phyloP scores from a whole-genome alignment of 164 flowering plant genomes.

The Magnolia kwangsiensis region DNA sequence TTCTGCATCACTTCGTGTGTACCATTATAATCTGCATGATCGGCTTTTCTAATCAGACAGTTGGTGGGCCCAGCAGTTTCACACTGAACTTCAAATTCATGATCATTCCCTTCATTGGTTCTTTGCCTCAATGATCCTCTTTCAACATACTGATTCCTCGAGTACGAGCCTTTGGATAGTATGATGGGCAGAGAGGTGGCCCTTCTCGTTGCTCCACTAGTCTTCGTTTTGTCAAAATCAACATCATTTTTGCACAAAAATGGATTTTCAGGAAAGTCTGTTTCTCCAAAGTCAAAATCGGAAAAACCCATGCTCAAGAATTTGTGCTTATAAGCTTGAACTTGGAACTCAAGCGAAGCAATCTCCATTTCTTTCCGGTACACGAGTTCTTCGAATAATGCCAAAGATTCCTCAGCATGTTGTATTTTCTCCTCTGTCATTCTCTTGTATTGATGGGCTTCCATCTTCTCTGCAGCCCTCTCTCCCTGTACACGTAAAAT shows the following conservation, averaged over 20 bases:
- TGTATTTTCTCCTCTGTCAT: conserved; percentile 77
- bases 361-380: conserved; percentile 80
- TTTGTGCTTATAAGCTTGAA: conserved; percentile 63
- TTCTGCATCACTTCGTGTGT: conserved; percentile 16
- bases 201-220: conserved; percentile 27
- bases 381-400: conserved; percentile 51
- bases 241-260: conserved; percentile 24
- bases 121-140: conserved; percentile 14
- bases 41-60: background rate
- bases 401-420: conserved; percentile 60
- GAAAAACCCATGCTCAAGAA: conserved; percentile 56
- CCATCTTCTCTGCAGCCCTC: conserved; percentile 75
- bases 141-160: conserved; percentile 20
- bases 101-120: conserved; percentile 9
- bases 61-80: background rate
- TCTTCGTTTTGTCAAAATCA: conserved; percentile 19
- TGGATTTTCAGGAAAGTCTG: conserved; percentile 28
- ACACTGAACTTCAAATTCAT: conserved; percentile 14
- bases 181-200: conserved; percentile 38
- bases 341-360: conserved; percentile 66
- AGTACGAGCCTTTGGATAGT: conserved; percentile 12
- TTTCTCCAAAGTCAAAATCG: conserved; percentile 39
- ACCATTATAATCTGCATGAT: background rate
- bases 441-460: conserved; percentile 83
- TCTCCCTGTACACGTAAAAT: conserved; percentile 83